These are phyloP conservation scores for Ophiostoma angusticollis DNA, from an alignment of 2,329 filamentous ascomycete species.

Conservation along the genomic window DNA sequence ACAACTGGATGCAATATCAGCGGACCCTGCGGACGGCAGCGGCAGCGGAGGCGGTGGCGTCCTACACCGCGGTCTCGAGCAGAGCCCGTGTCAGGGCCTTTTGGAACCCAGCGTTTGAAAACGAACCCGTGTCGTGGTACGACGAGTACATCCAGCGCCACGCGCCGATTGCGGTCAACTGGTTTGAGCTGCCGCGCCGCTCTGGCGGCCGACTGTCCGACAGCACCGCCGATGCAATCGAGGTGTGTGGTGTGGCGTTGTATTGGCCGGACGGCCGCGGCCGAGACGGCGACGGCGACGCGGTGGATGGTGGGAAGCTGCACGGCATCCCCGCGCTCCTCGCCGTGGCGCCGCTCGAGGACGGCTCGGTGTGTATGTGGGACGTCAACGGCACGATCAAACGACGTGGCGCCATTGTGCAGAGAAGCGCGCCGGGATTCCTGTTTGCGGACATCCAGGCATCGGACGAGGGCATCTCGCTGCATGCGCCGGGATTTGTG, in stretches of 20 bases:
- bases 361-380: slow-evolving; percentile 83
- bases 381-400: slow-evolving; percentile 48
- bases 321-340: slow-evolving; percentile 30
- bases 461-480: slow-evolving; percentile 28
- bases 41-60: background rate
- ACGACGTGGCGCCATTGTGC: slow-evolving; percentile 49
- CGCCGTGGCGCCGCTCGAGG: slow-evolving; percentile 67
- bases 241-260: slow-evolving; percentile 62
- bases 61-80: too few species aligned
- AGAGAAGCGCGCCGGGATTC: slow-evolving; percentile 52
- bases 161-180: slow-evolving; percentile 59
- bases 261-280: slow-evolving; percentile 38
- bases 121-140: slow-evolving; percentile 70
- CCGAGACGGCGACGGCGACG: slow-evolving; percentile 29
- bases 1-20: background rate
- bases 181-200: slow-evolving; percentile 54
- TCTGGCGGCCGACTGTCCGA: slow-evolving; percentile 19
- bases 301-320: background rate
- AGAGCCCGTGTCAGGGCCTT: slow-evolving; percentile 54
- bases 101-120: slow-evolving; percentile 69
- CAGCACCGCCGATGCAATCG: slow-evolving; percentile 36
- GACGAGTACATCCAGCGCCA: slow-evolving; percentile 77
- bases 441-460: slow-evolving; percentile 42
- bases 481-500: slow-evolving; percentile 59
- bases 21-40: background rate